Conservation (phyloP, 768 basidiomycete genomes). For the Trametes villosa region DNA sequence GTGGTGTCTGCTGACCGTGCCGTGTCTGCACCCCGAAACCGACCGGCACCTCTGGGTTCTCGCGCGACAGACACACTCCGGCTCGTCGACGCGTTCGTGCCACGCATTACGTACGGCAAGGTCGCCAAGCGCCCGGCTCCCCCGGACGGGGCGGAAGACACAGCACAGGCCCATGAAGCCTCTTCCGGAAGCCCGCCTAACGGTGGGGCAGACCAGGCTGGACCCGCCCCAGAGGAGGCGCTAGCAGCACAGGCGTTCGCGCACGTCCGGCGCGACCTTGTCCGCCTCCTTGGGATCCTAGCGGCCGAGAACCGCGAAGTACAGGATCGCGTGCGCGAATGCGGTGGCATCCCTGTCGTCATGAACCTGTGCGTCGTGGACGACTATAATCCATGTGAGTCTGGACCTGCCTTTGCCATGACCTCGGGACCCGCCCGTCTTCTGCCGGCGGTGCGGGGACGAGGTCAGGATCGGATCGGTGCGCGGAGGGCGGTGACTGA, state of each 20-base stretch:
- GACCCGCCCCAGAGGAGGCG: not conserved
- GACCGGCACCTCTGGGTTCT: not conserved
- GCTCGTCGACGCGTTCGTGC: constrained; percentile 80
- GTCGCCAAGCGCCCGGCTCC: constrained; percentile 41
- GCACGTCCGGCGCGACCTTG: constrained; percentile 87
- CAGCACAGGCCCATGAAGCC: not conserved
- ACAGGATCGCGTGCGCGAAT: constrained; percentile 74
- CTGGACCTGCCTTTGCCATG: not conserved
- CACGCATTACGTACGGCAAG: constrained; percentile 82
- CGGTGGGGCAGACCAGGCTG: not conserved
- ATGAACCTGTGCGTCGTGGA: constrained; percentile 91
- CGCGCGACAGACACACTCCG: constrained; percentile 63
- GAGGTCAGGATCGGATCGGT: not conserved
- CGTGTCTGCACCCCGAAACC: not conserved
- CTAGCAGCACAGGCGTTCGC: constrained; percentile 64
- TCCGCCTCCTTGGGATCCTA: constrained; percentile 83
- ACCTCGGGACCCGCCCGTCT: not conserved
- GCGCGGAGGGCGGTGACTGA: not conserved
- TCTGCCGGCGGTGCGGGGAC: too few relatives aligned
- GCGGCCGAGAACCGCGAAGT: constrained; percentile 64
- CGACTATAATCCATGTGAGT: constrained; percentile 91
- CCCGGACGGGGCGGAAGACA: not conserved
- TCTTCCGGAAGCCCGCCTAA: not conserved
- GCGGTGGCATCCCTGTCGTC: constrained; percentile 78
- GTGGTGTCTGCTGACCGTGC: constrained; percentile 5